phyloP scores from a whole-genome alignment of 2,329 filamentous ascomycete genomes.

The Penicillium sp. region DNA sequence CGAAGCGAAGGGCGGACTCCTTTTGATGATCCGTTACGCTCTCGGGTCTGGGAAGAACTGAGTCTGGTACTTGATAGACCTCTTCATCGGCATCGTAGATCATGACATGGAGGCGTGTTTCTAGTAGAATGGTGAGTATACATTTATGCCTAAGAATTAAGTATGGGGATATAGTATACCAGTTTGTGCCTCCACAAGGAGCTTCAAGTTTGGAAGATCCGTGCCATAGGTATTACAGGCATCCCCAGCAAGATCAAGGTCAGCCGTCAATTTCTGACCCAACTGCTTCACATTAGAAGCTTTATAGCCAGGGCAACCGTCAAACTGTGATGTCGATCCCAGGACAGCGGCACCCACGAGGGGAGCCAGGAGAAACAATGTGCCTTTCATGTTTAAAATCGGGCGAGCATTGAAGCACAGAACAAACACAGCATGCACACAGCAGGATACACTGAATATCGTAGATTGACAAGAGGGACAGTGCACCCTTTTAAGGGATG shows the following conservation, averaged over 20 bases:
- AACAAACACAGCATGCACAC: neutral
- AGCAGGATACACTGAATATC: neutral
- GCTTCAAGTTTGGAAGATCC: constrained; percentile 57
- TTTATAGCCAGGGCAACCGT: constrained; percentile 41
- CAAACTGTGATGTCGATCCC: constrained; percentile 11
- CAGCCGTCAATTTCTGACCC: constrained; percentile 60
- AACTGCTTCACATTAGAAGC: constrained; percentile 37
- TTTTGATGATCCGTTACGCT: constrained; percentile 48
- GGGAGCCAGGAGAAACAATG: constrained; percentile 28
- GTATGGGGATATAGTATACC: constrained; percentile 38
- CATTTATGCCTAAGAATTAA: neutral
- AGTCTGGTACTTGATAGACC: constrained; percentile 73
- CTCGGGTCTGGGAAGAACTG: constrained; percentile 63
- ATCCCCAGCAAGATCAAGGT: constrained; percentile 66
- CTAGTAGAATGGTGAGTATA: constrained; percentile 39
- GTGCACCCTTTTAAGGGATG: constrained; percentile 5
- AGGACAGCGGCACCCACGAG: constrained; percentile 32
- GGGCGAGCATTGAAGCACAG: neutral
- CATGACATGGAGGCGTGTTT: constrained; percentile 69
- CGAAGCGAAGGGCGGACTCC: constrained; percentile 46
- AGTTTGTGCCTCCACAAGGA: constrained; percentile 62
- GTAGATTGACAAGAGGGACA: constrained; percentile 2
- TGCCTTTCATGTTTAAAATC: constrained; percentile 27
- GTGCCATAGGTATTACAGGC: constrained; percentile 62
- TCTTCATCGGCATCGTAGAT: constrained; percentile 69